Base-by-base conservation (phyloP, 1,139 yeast genomes). In the Saccharomycopsis hybrid region DNA sequence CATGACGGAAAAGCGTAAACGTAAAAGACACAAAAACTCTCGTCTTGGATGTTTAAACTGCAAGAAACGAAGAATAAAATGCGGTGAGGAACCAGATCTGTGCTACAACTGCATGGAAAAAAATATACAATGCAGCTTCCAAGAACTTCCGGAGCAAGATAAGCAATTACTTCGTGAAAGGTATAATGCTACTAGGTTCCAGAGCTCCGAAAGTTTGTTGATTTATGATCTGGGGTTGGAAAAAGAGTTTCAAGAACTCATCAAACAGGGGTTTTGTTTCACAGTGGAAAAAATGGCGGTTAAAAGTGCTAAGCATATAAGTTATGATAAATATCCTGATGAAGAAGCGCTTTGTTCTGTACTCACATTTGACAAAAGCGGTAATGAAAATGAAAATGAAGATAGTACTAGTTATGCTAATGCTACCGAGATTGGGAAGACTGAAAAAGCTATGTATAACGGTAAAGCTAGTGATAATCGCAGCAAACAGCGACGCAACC, bases 101-200 rank as follows among this genome's bases (percentile, higher is more conserved):
- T 50, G 53, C 48, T 50, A 47, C 41, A 50, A 48, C 24, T 50
- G 53, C 36, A 48, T 47, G 28, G 53, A 50, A 24, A 41, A 36
- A 35, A 39, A 48, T 29, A 9, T 47, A 4, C 27, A 11, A 5
- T 50, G 53, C 29, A 36, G 42, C 18, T 50, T 50, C 27, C 9
- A 43, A 8, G 44, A 43, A 24, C 30, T 50, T 5, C 24, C 43
- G 9, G 43, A 32, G 24, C 37, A 7, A 8, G 48, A 46, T 31
- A 48, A 48, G 35, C 25, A 13, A n/a, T 37, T 37, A 37, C 27
- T 50, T n/a, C 44, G 29, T n/a, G 43, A 40, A 11, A 40, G 13
- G 43, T 40, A 11, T n/a, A 11, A 32, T 11, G 13, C 11, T 28
- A 29, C 5, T 24, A 5, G 13, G 7, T 31, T 5, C 44, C 18